A percentile compares a stretch with the other conserved stretches of the same genome.
phyloP scores from a whole-genome alignment of 148 eudicot genomes.

The Salicornia ramosissima region DNA sequence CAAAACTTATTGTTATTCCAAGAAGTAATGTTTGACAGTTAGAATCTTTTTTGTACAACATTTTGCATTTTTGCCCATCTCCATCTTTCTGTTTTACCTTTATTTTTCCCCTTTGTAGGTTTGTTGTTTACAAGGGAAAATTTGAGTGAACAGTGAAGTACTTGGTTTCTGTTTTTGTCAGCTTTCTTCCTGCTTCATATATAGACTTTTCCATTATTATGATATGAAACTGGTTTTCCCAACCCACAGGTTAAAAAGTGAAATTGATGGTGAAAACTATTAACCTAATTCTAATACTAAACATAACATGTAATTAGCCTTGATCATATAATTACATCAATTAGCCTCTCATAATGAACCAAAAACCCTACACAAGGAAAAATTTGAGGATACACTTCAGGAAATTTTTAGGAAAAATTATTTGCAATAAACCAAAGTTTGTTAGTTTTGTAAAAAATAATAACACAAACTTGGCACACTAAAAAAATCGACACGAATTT shows the following conservation, averaged over 20 bases:
- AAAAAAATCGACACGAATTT: too few relatives aligned
- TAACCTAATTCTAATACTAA: too few relatives aligned
- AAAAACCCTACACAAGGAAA: too few relatives aligned
- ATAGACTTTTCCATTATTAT: neutral
- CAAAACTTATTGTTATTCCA: too few relatives aligned
- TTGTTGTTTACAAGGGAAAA: slow-evolving; percentile 14
- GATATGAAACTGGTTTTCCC: slow-evolving; percentile 4
- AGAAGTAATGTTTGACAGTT: slow-evolving; percentile 5
- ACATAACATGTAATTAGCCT: too few relatives aligned
- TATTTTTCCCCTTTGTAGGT: slow-evolving; percentile 1
- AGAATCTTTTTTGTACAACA: slow-evolving; percentile 13
- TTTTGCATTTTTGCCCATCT: slow-evolving; percentile 8
- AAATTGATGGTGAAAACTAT: neutral
- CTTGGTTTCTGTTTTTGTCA: slow-evolving; percentile 24
- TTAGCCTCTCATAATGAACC: too few relatives aligned
- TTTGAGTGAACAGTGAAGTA: neutral
- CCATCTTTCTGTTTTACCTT: slow-evolving; percentile 12
- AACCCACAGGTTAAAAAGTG: slow-evolving; percentile 11
- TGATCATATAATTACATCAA: too few relatives aligned
- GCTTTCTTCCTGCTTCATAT: neutral
- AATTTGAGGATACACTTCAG: too few relatives aligned
- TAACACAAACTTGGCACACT: too few relatives aligned
- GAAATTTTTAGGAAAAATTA: too few relatives aligned
- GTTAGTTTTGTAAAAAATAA: too few relatives aligned
- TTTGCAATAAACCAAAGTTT: too few relatives aligned